Conservation (phyloP, 2,329 filamentous ascomycete genomes). For the Chrysosporium keratinophilum region DNA sequence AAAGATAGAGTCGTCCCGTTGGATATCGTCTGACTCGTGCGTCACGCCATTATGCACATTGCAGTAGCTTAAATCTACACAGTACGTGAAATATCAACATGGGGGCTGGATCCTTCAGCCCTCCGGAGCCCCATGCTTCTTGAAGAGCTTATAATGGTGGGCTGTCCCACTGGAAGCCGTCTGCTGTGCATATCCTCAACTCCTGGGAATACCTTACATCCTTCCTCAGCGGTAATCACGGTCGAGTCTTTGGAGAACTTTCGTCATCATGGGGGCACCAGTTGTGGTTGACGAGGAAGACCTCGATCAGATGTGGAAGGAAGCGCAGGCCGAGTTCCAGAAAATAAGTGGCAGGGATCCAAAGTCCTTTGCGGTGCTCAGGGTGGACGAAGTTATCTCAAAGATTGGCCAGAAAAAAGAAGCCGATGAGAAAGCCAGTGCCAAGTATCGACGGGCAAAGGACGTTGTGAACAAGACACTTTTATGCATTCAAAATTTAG, state of each 20-base stretch:
- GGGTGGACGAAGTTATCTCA: constrained; percentile 20
- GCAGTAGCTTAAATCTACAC: too few relatives aligned
- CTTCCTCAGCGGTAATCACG: not conserved
- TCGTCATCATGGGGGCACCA: constrained; percentile 5
- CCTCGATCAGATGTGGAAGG: constrained; percentile 16
- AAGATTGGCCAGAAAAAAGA: constrained; percentile 19
- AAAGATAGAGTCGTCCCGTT: not conserved
- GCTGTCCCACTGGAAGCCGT: not conserved
- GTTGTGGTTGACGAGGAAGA: constrained; percentile 11
- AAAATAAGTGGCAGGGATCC: constrained; percentile 17
- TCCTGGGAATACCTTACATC: not conserved
- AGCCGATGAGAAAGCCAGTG: constrained; percentile 19
- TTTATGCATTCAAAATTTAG: constrained; percentile 20
- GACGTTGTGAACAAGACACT: constrained; percentile 21
- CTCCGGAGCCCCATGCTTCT: not conserved
- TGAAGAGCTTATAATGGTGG: not conserved
- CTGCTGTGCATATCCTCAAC: not conserved
- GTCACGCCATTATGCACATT: too few relatives aligned
- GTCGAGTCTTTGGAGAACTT: not conserved
- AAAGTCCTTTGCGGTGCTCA: constrained; percentile 16
- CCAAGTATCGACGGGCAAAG: constrained; percentile 19
- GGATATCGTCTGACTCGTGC: not conserved
- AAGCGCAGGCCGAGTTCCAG: constrained; percentile 15
- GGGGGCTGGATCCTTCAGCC: not conserved
- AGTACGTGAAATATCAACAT: not conserved